Conservation (phyloP, 1,284 basidiomycete genomes). For the Lentinula novae-zelandiae region DNA sequence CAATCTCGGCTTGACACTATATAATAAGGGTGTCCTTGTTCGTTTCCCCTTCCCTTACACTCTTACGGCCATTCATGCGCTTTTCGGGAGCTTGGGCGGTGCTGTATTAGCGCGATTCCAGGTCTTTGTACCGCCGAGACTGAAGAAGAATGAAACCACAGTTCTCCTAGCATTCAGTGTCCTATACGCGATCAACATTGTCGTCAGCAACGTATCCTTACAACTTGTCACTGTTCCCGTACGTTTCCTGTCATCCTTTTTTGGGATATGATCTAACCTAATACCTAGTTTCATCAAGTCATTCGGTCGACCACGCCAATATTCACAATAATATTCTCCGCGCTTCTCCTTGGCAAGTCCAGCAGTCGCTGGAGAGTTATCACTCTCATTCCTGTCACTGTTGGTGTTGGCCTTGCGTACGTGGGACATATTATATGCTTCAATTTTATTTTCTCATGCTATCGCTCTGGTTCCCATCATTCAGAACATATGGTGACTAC, state of each 20-base stretch:
- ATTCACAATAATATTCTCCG: slow-evolving; percentile 81
- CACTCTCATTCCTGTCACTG: slow-evolving; percentile 83
- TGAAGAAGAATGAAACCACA: slow-evolving; percentile 54
- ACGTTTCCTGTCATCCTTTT: slow-evolving; percentile 29
- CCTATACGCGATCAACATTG: slow-evolving; percentile 90
- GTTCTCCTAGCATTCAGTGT: slow-evolving; percentile 78
- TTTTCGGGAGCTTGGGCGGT: slow-evolving; percentile 85
- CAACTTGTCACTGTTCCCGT: slow-evolving; percentile 89
- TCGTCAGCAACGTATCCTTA: slow-evolving; percentile 86
- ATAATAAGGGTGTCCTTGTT: slow-evolving; percentile 88
- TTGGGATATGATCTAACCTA: neutral
- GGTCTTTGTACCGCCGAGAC: slow-evolving; percentile 57
- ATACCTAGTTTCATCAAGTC: slow-evolving; percentile 85
- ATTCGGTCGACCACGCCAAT: slow-evolving; percentile 89
- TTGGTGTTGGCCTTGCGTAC: slow-evolving; percentile 90
- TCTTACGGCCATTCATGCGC: slow-evolving; percentile 80
- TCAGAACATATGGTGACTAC: slow-evolving; percentile 87
- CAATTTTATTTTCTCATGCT: slow-evolving; percentile 6
- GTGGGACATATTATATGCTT: slow-evolving; percentile 29
- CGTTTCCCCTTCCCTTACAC: slow-evolving; percentile 93
- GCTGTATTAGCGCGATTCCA: slow-evolving; percentile 58
- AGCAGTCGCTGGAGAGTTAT: slow-evolving; percentile 60
- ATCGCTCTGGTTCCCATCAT: neutral
- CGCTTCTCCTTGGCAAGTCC: slow-evolving; percentile 47
- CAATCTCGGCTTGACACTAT: slow-evolving; percentile 87